phyloP scores from a whole-genome alignment of 305 asterid genomes.

The Fraxinus sp. region DNA sequence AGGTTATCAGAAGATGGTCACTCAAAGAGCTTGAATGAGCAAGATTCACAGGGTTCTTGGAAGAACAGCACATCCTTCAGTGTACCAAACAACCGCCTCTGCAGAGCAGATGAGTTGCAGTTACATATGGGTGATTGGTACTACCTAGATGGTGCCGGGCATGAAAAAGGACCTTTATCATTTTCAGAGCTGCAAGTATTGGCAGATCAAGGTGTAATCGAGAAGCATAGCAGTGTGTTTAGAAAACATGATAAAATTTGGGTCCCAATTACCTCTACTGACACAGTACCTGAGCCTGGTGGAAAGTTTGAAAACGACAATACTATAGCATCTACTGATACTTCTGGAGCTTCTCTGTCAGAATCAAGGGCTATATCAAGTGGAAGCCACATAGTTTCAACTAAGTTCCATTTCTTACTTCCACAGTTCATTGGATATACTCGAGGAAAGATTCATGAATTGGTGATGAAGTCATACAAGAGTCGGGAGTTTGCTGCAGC shows the following conservation, averaged over 20 bases:
- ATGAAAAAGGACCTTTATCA: constrained; percentile 85
- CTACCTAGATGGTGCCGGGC: constrained; percentile 97
- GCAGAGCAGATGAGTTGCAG: constrained; percentile 69
- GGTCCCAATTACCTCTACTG: constrained; percentile 70
- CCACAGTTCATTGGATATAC: constrained; percentile 97
- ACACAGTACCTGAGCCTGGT: constrained; percentile 37
- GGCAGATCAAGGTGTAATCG: constrained; percentile 85
- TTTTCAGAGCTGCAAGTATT: constrained; percentile 73
- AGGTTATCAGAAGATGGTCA: constrained; percentile 70
- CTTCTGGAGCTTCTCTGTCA: constrained; percentile 35
- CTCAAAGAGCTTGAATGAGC: constrained; percentile 55
- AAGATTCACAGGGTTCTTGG: constrained; percentile 49
- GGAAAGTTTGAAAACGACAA: constrained; percentile 36
- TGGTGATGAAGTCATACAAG: constrained; percentile 96
- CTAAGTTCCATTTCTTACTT: constrained; percentile 64
- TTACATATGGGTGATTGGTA: constrained; percentile 90
- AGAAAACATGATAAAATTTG: constrained; percentile 85
- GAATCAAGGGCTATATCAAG: constrained; percentile 32
- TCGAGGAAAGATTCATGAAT: constrained; percentile 94
- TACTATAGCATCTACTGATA: constrained; percentile 25
- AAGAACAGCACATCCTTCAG: constrained; percentile 44
- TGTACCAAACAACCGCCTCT: constrained; percentile 63
- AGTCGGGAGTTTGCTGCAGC: constrained; percentile 99
- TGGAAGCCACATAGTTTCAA: constrained; percentile 35
- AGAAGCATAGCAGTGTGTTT: constrained; percentile 70